Percentiles rank a stretch among this genome's conserved stretches.
phyloP scores from a whole-genome alignment of 257 asterid genomes.

The Nicotiana paniculata region DNA sequence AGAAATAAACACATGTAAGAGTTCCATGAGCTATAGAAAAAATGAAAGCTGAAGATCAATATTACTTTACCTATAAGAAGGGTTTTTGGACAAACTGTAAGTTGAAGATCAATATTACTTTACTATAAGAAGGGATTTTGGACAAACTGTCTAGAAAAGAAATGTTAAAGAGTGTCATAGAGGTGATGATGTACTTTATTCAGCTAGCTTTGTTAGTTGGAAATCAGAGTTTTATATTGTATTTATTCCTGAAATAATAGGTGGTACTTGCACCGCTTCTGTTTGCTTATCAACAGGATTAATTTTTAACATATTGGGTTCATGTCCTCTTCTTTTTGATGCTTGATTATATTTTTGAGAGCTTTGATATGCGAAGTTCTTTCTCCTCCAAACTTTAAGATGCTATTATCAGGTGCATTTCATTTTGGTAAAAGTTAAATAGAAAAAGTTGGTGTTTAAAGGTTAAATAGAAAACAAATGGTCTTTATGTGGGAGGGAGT shows the following conservation, averaged over 20 bases:
- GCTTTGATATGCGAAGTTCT: not conserved
- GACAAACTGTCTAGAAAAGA: not conserved
- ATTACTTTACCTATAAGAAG: not conserved
- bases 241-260: not conserved
- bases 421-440: not conserved
- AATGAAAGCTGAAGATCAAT: conserved; percentile 2
- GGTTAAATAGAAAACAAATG: not conserved
- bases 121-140: not conserved
- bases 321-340: not conserved
- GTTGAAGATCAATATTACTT: not conserved
- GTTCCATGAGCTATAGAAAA: not conserved
- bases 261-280: not conserved
- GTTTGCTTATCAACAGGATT: not conserved
- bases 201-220: not conserved
- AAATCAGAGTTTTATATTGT: not conserved
- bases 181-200: not conserved
- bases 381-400: not conserved
- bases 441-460: not conserved
- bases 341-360: not conserved
- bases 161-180: not conserved
- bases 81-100: not conserved
- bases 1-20: not conserved
- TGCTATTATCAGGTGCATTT: not conserved
- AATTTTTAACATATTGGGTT: not conserved
- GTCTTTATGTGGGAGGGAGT: not conserved